These are phyloP conservation scores for Truncatella angustata DNA, from an alignment of 2,329 filamentous ascomycete species.

Conservation along the genomic window DNA sequence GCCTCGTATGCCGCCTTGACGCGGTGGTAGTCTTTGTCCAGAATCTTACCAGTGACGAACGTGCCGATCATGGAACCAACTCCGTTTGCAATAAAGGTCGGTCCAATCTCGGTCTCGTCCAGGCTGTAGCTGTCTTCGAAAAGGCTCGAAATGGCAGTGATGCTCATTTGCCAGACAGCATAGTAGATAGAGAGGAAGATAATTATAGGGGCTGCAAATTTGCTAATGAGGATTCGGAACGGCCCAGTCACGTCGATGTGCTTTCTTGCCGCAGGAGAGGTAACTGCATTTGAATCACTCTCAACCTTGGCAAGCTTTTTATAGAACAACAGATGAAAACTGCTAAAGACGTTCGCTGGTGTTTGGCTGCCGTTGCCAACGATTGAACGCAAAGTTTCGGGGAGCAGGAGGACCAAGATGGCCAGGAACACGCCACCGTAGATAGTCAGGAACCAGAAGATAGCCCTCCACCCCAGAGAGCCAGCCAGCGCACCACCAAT, in stretches of 20 bases:
- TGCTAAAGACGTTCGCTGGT: conserved; percentile 12
- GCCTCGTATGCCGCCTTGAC: conserved; percentile 34
- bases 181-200: conserved; percentile 50
- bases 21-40: conserved; percentile 22
- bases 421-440: conserved; percentile 13
- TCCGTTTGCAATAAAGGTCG: conserved; percentile 14
- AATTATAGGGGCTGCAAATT: conserved; percentile 40
- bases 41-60: conserved; percentile 11
- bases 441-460: conserved; percentile 41
- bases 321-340: conserved; percentile 25
- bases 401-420: neutral
- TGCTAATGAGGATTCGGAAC: conserved; percentile 44
- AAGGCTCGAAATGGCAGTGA: conserved; percentile 50
- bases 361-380: neutral
- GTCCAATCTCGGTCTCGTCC: conserved; percentile 11
- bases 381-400: neutral
- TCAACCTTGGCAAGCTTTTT: neutral
- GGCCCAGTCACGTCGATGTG: conserved; percentile 43
- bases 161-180: conserved; percentile 54
- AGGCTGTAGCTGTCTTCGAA: conserved; percentile 32
- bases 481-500: conserved; percentile 32
- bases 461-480: conserved; percentile 36
- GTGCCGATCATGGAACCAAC: conserved; percentile 12
- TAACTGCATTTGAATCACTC: conserved; percentile 16
- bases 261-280: conserved; percentile 24